Evolutionary conservation across 257 asterid genomes (phyloP), one percentile per base, ranked within the genome.

Genomic region (Dorcoceras hygrometricum): DNA sequence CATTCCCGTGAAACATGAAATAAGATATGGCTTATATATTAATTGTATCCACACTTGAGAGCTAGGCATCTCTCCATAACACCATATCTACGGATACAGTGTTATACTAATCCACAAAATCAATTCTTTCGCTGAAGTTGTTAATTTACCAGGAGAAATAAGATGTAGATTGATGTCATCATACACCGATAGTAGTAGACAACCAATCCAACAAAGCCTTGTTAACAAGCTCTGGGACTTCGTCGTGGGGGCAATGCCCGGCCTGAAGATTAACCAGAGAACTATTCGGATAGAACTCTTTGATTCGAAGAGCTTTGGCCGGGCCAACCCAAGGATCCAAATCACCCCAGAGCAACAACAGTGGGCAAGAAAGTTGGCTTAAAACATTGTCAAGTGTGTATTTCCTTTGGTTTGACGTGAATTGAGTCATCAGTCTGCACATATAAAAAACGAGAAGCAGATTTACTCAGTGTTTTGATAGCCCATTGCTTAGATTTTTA

Each of bases 161-260:
- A 27, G 82, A 71, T 11, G 69, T 27, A 5, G 73, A 31, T 1
- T 31, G 36, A 57, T 32, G 73, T 59, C 12, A 24, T 27, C 57
- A 34, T 34, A 34, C 46, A 9, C n/a, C n/a, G n/a, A n/a, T n/a
- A n/a, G n/a, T n/a, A n/a, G 79, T 76, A 9, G 93, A 56, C 31
- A 88, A 75, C 98, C 98, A 89, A n/a, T 92, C 86, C 78, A 84
- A 62, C 65, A 92, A 65, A 39, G 95, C 98, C 76, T 84, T 77
- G 12, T 93, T 93, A 63, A 93, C 98, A 2, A 79, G 80, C 59
- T 88, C 98, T 0, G 98, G 98, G 62, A 86, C 98, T 78, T 89
- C 97, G 32, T 92, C 97, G 31, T 92, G 97, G 0, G 97, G 98
- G 64, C 97, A 89, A 82, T 93, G 98, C 8, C 98, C 98, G 2